A percentile compares a stretch with the other conserved stretches of the same genome.
Evolutionary conservation across 345 rosid genomes (phyloP).

Genomic region (Noccaea bulbosa): DNA sequence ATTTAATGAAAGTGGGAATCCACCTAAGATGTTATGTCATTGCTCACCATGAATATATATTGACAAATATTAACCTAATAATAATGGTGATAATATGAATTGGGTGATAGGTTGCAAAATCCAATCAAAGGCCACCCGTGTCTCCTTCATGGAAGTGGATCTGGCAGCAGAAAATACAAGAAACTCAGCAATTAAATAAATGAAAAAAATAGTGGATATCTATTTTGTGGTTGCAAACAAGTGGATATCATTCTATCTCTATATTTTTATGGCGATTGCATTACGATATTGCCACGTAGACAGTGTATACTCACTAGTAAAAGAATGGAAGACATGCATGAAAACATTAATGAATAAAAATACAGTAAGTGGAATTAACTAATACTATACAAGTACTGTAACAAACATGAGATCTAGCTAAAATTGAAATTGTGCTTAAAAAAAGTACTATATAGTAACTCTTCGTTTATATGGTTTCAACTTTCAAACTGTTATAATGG

Average conservation of each 20-base stretch:
- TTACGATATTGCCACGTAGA: conserved; percentile 24
- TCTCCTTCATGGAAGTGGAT: conserved; percentile 46
- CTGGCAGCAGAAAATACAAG: conserved; percentile 39
- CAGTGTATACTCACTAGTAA: not conserved
- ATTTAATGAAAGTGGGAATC: conserved; percentile 36
- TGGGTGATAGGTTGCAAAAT: conserved; percentile 43
- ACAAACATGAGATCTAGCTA: not conserved
- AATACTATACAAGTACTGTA: not conserved
- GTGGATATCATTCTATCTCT: conserved; percentile 26
- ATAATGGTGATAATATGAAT: conserved; percentile 33
- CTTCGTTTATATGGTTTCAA: not conserved
- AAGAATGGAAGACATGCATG: conserved; percentile 1
- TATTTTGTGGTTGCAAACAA: conserved; percentile 36
- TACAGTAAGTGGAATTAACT: conserved; percentile 1
- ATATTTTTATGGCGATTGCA: not conserved
- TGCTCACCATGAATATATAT: conserved; percentile 36
- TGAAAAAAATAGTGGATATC: conserved; percentile 35
- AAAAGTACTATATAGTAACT: not conserved
- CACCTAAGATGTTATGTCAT: conserved; percentile 47
- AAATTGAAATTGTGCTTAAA: not conserved
- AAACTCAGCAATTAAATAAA: conserved; percentile 24
- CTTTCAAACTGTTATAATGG: not conserved
- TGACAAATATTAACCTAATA: conserved; percentile 22
- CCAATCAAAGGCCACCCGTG: conserved; percentile 44
- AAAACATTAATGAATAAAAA: not conserved